Base-by-base conservation (phyloP, 1,139 yeast genomes). In the Pichia sp. region DNA sequence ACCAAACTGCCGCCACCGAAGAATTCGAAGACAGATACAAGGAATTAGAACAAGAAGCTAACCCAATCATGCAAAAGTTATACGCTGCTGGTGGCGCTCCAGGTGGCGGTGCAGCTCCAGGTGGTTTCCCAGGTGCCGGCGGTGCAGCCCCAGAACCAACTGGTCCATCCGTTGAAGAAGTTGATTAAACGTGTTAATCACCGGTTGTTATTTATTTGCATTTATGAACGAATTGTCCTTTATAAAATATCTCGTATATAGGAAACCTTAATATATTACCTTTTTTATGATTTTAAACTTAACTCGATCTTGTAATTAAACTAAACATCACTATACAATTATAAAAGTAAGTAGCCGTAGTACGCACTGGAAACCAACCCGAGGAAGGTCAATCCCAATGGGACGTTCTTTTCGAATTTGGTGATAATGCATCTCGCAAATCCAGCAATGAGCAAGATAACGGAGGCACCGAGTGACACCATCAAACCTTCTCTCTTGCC, bases 401-500 rank as follows among this genome's bases (percentile, higher is more conserved):
- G 98, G 45, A 91, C 76, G 0, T 96, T 94, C 62, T 86, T 87
- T 32, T 49, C 46, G 64, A 83, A 82, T 6, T 53, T 50, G 3
- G 59, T 52, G 11, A 53, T 54, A 39, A 51, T 20, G 9, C 57
- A 51, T 58, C 98, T 76, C 19, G 81, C 77, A 17, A 85, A 58
- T 10, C 94, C 91, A 20, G 93, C 90, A 37, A 76, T 76, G 14
- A 84, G 67, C 56, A 90, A 73, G 12, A 85, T 61, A 1, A 80
- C 60, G 20, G 95, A 83, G 1, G 91, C 77, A 10, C 83, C 86
- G 46, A 89, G 70, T 1, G 96, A 96, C 37, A 85, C 63, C 63
- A 87, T 93, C 55, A 90, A 73, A 31, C 96, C 97, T 69, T 79
- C 80, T 62, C 86, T 89, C 51, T 81, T 82, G 63, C 88, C 87